Evolutionary conservation across 257 asterid genomes (phyloP).

Genomic region (Fraxinus excelsior): DNA sequence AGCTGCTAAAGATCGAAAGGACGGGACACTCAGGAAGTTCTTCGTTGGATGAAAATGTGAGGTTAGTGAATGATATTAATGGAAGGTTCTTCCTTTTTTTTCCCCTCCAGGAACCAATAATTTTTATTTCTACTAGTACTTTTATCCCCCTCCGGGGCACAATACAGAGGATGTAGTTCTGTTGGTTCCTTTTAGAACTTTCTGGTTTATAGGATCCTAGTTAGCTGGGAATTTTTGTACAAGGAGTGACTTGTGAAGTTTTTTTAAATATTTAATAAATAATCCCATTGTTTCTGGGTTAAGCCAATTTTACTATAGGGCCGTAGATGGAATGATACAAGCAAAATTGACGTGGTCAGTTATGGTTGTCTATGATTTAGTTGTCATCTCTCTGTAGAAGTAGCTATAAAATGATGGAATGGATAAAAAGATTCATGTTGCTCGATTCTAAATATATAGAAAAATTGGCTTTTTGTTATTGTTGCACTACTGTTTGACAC

Average conservation of each 20-base stretch:
- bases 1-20: constrained; percentile 91
- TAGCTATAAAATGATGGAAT: not conserved
- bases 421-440: not conserved
- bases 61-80: not conserved
- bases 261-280: not conserved
- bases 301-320: not conserved
- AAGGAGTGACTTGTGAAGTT: not conserved
- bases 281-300: not conserved
- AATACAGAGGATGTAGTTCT: not conserved
- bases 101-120: not conserved
- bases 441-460: not conserved
- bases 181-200: constrained; percentile 2
- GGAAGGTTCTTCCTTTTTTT: constrained; percentile 16
- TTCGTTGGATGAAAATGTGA: constrained; percentile 61
- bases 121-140: not conserved
- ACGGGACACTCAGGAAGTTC: constrained; percentile 89
- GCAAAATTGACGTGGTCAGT: not conserved
- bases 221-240: constrained; percentile 3
- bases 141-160: not conserved
- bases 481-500: too few species aligned
- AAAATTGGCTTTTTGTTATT: too few species aligned
- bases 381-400: not conserved
- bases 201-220: not conserved
- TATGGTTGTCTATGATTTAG: not conserved
- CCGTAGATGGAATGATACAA: not conserved